Conservation (phyloP, 495 filamentous ascomycete genomes). For the Penicillium atrosanguineum region DNA sequence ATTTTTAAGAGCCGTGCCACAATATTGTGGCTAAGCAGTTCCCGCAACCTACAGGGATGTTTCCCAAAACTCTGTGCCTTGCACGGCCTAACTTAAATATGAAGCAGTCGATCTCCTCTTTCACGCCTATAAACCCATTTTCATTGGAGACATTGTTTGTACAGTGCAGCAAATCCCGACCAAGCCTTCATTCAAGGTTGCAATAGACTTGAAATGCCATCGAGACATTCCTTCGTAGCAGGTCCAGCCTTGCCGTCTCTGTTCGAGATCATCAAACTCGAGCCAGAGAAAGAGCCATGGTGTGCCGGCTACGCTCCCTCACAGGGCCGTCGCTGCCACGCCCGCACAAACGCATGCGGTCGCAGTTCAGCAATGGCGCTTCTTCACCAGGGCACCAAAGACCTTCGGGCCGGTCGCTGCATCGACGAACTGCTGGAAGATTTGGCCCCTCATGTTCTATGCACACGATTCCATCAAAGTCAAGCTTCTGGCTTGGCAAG, state of each 20-base stretch:
- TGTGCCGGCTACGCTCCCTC: conserved; percentile 27
- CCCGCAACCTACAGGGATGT: not conserved
- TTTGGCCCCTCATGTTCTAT: conserved; percentile 27
- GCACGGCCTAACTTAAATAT: not conserved
- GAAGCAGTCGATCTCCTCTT: not conserved
- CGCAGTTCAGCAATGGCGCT: conserved; percentile 17
- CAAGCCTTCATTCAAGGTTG: not conserved
- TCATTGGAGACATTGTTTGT: no score
- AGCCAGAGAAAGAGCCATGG: conserved; percentile 21
- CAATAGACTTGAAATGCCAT: conserved; percentile 1
- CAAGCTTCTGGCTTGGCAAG: conserved; percentile 16
- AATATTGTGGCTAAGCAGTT: not conserved
- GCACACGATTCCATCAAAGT: conserved; percentile 22
- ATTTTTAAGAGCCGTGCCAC: not conserved
- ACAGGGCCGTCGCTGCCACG: conserved; percentile 23
- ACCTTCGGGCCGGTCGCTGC: conserved; percentile 12
- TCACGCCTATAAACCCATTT: no score
- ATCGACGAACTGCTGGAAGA: conserved; percentile 20
- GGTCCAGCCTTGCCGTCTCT: conserved; percentile 10
- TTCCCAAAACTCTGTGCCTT: not conserved
- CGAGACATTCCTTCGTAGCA: not conserved
- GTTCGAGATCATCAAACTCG: conserved; percentile 22
- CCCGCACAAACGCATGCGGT: conserved; percentile 13
- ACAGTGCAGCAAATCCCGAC: no score
- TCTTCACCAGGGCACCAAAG: conserved; percentile 20